Conservation (phyloP, 371 early-diverging fungal species). For the Mucor piriformis region DNA sequence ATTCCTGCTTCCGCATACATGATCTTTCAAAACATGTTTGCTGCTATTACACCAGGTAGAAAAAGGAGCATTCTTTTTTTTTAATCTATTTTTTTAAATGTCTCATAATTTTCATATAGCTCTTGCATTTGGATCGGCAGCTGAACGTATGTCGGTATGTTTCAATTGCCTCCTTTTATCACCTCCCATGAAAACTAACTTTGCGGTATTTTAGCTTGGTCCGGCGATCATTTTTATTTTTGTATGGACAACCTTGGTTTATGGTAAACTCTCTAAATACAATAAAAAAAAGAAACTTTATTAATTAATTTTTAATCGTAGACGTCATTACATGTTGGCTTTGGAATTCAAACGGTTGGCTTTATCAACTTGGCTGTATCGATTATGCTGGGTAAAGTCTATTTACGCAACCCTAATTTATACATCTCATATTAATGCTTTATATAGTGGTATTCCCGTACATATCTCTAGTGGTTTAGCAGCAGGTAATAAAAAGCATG, state of each 20-base stretch:
- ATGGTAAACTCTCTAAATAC: constrained; percentile 43
- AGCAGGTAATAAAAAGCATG: constrained; percentile 37
- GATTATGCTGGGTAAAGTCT: constrained; percentile 74
- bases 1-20: constrained; percentile 67
- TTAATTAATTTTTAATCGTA: neutral
- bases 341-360: constrained; percentile 79
- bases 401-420: neutral
- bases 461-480: constrained; percentile 83
- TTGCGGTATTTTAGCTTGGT: constrained; percentile 42
- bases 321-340: constrained; percentile 83
- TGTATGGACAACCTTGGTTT: constrained; percentile 85
- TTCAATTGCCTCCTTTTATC: neutral
- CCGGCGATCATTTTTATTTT: constrained; percentile 82
- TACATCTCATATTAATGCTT: neutral
- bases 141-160: constrained; percentile 76
- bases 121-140: constrained; percentile 82
- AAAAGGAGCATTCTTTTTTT: neutral
- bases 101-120: constrained; percentile 40
- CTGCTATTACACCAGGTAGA: constrained; percentile 63
- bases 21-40: constrained; percentile 79
- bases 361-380: constrained; percentile 66
- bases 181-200: neutral
- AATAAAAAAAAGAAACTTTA: neutral
- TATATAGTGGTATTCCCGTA: constrained; percentile 77
- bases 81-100: neutral